These are phyloP conservation scores for Plectosphaerella plurivora DNA, from an alignment of 2,329 filamentous ascomycete species.

Conservation along the genomic window DNA sequence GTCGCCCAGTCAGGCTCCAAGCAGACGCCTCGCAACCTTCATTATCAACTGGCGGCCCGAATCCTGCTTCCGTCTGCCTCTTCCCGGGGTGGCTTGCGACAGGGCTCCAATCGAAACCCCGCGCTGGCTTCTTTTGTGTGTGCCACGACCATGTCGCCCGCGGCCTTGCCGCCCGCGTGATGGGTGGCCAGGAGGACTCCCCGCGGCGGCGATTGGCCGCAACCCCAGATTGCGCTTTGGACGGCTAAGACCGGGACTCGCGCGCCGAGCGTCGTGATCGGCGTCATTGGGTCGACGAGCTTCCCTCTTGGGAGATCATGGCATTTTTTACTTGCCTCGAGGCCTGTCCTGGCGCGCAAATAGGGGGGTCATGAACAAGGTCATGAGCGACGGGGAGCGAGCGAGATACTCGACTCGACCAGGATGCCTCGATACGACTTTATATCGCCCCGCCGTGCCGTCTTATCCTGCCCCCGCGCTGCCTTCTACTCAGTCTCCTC, in stretches of 20 bases:
- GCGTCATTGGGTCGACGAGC: not conserved
- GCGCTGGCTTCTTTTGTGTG: not conserved
- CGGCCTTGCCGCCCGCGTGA: not conserved
- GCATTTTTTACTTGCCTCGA: not conserved
- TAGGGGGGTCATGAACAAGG: no score
- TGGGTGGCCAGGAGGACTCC: not conserved
- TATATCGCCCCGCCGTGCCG: no score
- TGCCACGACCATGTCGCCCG: not conserved
- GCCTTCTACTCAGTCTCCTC: no score
- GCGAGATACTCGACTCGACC: no score
- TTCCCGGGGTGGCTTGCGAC: not conserved
- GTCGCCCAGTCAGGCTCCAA: no score
- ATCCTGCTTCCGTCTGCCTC: no score
- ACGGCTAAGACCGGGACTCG: not conserved
- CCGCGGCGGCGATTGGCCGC: not conserved
- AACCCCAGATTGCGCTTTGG: not conserved
- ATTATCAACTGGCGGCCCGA: no score
- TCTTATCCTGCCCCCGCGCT: no score
- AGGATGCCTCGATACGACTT: no score
- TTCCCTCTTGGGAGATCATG: not conserved
- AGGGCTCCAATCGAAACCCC: not conserved
- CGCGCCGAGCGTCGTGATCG: not conserved
- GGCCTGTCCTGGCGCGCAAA: no score
- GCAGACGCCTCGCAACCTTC: no score
- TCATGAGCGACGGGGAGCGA: no score